Conservation (phyloP, 1,139 yeast species). For the Protomyces gravidus region DNA sequence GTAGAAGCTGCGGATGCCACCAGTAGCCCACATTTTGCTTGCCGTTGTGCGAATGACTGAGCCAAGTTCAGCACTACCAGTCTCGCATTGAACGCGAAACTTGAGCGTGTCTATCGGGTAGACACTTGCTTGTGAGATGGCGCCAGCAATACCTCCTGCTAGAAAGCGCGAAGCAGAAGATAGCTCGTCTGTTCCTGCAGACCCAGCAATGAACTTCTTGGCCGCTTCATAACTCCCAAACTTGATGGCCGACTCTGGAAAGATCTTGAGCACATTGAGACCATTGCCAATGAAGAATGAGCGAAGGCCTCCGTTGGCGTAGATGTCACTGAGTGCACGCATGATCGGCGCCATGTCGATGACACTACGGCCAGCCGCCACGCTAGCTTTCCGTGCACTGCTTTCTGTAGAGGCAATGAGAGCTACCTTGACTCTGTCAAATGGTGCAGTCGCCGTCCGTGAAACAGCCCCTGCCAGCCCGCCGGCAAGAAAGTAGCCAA, state of each 20-base stretch:
- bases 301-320: conserved; percentile 80
- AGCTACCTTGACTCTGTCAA: conserved; percentile 88
- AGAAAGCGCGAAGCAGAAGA: conserved; percentile 76
- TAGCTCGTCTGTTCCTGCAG: conserved; percentile 76
- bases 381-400: conserved; percentile 31
- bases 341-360: conserved; percentile 44
- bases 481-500: conserved; percentile 89
- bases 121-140: conserved; percentile 82
- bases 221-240: conserved; percentile 92
- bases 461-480: conserved; percentile 94
- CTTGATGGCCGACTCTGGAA: conserved; percentile 96
- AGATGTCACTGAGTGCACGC: conserved; percentile 78
- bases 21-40: conserved; percentile 67
- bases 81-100: conserved; percentile 47
- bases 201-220: conserved; percentile 64
- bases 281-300: conserved; percentile 96
- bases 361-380: conserved; percentile 41
- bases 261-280: conserved; percentile 82
- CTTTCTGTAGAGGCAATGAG: conserved; percentile 82
- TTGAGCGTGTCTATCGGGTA: conserved; percentile 92
- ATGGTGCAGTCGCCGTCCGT: conserved; percentile 96
- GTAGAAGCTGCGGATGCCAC: conserved; percentile 74
- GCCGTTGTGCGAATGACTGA: conserved; percentile 51
- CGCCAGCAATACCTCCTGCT: conserved; percentile 96
- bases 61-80: conserved; percentile 34